Conservation (phyloP, 129 eudicot species). For the Lactuca saligna region DNA sequence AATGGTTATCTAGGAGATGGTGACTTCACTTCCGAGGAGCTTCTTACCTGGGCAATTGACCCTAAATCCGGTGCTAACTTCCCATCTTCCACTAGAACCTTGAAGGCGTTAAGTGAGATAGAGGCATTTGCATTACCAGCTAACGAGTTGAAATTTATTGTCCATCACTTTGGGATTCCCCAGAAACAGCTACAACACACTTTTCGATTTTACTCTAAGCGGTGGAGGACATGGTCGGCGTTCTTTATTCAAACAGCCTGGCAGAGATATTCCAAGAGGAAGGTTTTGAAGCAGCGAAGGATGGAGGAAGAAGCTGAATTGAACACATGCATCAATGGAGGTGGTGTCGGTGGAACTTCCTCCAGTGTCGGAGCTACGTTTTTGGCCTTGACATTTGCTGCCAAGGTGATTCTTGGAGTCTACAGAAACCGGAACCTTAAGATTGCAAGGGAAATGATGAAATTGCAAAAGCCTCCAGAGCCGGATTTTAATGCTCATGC, state of each 20-base stretch:
- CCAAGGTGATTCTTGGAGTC: slow-evolving; percentile 83
- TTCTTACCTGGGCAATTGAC: slow-evolving; percentile 88
- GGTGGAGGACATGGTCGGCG: slow-evolving; percentile 95
- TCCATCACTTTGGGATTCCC: slow-evolving; percentile 86
- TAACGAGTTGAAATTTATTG: slow-evolving; percentile 79
- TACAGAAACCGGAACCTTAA: slow-evolving; percentile 69
- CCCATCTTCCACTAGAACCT: slow-evolving; percentile 89
- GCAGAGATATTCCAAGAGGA: slow-evolving; percentile 76
- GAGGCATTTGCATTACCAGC: slow-evolving; percentile 87
- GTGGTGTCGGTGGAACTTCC: slow-evolving; percentile 45
- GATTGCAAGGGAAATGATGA: slow-evolving; percentile 79
- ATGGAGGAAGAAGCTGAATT: slow-evolving; percentile 62
- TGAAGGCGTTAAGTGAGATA: slow-evolving; percentile 77
- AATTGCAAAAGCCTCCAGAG: slow-evolving; percentile 84
- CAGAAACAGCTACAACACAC: slow-evolving; percentile 91
- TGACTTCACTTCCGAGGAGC: slow-evolving; percentile 90
- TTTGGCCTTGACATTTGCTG: slow-evolving; percentile 81
- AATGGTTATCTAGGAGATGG: slow-evolving; percentile 79
- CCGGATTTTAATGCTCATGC: slow-evolving; percentile 84
- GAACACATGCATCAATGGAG: slow-evolving; percentile 31
- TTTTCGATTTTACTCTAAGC: slow-evolving; percentile 84
- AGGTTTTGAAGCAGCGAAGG: slow-evolving; percentile 51
- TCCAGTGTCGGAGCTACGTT: slow-evolving; percentile 81
- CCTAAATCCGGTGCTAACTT: slow-evolving; percentile 73
- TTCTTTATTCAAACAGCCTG: slow-evolving; percentile 93